Evolutionary conservation across 805 yeast species (phyloP).

Genomic region (Lipomyces japonicus): DNA sequence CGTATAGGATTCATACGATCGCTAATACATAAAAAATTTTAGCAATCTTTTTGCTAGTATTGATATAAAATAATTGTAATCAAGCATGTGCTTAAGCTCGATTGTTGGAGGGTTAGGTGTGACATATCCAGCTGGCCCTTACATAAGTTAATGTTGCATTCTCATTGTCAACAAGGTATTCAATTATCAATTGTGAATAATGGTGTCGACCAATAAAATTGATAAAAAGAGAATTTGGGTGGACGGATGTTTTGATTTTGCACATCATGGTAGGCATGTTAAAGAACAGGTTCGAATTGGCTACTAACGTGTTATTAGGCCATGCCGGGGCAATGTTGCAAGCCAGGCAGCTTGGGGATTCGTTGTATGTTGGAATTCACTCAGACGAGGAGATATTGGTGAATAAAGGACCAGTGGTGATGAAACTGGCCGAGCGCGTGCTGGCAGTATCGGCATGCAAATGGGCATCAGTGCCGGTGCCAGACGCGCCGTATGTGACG

Average conservation of each 20-base stretch:
- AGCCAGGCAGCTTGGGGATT: conserved; percentile 77
- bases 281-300: too few species aligned
- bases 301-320: conserved; percentile 36
- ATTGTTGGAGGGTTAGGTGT: too few species aligned
- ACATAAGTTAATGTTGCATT: too few species aligned
- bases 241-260: conserved; percentile 97
- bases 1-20: too few species aligned
- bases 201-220: conserved; percentile 17
- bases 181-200: too few species aligned
- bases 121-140: too few species aligned
- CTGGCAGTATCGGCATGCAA: conserved; percentile 86
- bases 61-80: too few species aligned
- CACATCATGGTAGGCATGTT: conserved; percentile 73
- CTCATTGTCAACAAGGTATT: too few species aligned
- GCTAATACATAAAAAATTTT: too few species aligned
- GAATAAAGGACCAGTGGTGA: conserved; percentile 93
- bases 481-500: conserved; percentile 90
- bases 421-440: conserved; percentile 72
- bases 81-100: too few species aligned
- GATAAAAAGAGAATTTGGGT: conserved; percentile 67
- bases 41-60: too few species aligned
- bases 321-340: conserved; percentile 97
- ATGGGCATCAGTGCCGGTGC: conserved; percentile 73
- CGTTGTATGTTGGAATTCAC: conserved; percentile 83
- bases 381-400: conserved; percentile 77